Conservation (phyloP, 257 asterid genomes). For the Solanum appendiculatum region DNA sequence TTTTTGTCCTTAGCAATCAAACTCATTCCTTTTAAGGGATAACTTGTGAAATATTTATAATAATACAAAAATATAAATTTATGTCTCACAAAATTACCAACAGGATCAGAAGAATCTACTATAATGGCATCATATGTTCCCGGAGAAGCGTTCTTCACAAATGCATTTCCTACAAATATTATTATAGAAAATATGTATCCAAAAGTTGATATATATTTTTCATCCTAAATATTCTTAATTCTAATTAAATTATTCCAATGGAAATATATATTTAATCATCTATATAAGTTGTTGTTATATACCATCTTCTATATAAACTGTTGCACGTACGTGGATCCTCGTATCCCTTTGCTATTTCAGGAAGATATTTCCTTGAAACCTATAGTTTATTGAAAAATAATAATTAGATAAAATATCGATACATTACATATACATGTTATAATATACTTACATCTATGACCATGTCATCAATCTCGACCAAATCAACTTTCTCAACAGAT, state of each 20-base stretch:
- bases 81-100: fast-evolving
- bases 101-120: not conserved
- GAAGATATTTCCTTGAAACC: not conserved
- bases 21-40: too few relatives aligned
- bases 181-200: too few relatives aligned
- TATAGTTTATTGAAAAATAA: too few relatives aligned
- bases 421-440: too few relatives aligned
- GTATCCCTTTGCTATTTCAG: not conserved
- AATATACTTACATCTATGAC: not conserved
- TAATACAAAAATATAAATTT: too few relatives aligned
- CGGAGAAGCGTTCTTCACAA: not conserved
- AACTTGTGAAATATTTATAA: too few relatives aligned
- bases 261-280: not conserved
- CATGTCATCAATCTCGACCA: not conserved
- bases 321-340: not conserved
- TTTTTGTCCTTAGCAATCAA: too few relatives aligned
- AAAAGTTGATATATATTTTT: too few relatives aligned
- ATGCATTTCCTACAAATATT: not conserved
- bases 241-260: too few relatives aligned
- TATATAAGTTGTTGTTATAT: not conserved
- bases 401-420: too few relatives aligned
- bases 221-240: too few relatives aligned
- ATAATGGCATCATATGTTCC: not conserved
- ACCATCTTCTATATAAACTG: not conserved
- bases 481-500: not conserved